Evolutionary conservation across 1,284 basidiomycete genomes (phyloP), one percentile per base, ranked within the genome.

Genomic region (Pseudozyma sp.): DNA sequence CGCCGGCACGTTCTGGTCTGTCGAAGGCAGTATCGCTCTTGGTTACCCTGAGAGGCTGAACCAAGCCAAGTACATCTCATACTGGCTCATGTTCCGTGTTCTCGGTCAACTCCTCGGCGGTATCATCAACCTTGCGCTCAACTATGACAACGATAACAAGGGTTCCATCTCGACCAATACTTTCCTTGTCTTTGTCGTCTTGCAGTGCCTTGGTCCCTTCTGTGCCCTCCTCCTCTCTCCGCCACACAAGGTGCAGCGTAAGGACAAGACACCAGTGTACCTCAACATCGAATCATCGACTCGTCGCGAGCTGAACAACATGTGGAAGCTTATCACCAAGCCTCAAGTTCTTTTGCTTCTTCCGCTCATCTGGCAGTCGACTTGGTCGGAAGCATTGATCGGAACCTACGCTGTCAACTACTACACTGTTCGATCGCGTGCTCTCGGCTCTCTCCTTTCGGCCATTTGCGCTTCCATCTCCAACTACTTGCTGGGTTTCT

Each of bases 171-270:
- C 64, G 16, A 77, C 72, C 34, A 78, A 83, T 39, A 86, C 86
- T 1, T 86, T 85, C 63, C 67, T 86, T 56, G 83, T 86, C 31
- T 86, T 87, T 59, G 85, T 87, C 39, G 83, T 79, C 0, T 75
- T 87, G n/a, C 84, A 85, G 51, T 75, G 74, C 34, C 12, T 85
- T 13, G 84, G 79, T 1, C 86, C 85, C 0, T 67, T 86, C 42
- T 66, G 78, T 4, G 83, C 83, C 0, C 52, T 85, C 47, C 69
- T 86, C 3, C 76, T 86, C 11, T 72, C 59, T 31, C 68, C 71
- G 61, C 86, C 86, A 4, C 66, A 74, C 47, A 78, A 86, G 69
- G 85, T 87, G 19, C 83, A 85, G 66, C 60, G 86, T 1, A 64
- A 63, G 5, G 86, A 86, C 59, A 73, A 81, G 34, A 78, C 78